Evolutionary conservation across 768 basidiomycete species (phyloP).

Genomic region (Solioccasus polychromus): DNA sequence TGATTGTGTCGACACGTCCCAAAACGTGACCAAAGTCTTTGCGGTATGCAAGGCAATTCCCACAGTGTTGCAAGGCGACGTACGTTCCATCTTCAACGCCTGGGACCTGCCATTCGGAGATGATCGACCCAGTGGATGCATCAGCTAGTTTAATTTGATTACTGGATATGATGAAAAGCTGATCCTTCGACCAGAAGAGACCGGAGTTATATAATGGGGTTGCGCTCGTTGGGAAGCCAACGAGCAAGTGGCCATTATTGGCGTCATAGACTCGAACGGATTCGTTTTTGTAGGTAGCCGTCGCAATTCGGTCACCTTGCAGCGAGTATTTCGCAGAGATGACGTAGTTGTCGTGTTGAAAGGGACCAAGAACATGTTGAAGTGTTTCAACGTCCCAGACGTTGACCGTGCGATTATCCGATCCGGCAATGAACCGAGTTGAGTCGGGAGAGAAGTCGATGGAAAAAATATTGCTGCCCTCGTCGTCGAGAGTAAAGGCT

Average conservation of each 20-base stretch:
- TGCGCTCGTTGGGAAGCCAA: background rate
- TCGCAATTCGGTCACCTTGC: background rate
- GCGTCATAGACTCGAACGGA: background rate
- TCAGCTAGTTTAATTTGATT: background rate
- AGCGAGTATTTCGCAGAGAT: background rate
- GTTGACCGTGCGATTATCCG: background rate
- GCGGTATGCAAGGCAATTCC: background rate
- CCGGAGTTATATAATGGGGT: background rate
- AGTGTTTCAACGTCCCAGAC: background rate
- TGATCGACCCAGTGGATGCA: background rate
- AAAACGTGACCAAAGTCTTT: background rate
- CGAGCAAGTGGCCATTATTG: background rate
- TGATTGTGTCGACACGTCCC: background rate
- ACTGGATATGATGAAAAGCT: background rate
- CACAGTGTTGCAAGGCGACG: background rate
- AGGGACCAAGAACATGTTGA: background rate
- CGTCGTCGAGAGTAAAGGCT: background rate
- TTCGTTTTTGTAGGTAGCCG: background rate
- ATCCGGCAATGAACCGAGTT: background rate
- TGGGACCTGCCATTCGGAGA: background rate
- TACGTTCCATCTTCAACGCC: background rate
- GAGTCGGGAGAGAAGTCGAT: background rate
- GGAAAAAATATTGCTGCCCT: background rate
- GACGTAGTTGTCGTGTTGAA: background rate
- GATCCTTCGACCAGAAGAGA: background rate